Conservation (phyloP, 129 eudicot genomes). For the Tagetes erecta region DNA sequence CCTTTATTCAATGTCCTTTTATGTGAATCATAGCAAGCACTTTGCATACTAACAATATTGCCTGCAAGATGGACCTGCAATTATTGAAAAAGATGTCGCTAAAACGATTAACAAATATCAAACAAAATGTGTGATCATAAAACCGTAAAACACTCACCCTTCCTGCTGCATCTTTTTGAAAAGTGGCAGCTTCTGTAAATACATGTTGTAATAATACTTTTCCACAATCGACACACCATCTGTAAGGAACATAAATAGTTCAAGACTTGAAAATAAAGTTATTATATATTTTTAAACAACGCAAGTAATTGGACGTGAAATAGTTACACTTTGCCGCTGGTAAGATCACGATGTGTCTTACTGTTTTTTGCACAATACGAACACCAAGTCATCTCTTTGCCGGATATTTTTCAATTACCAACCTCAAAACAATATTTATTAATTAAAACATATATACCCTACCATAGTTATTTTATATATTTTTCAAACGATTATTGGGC, state of each 20-base stretch:
- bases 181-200: too few relatives aligned
- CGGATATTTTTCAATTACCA: neutral
- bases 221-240: too few relatives aligned
- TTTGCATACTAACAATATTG: slow-evolving; percentile 19
- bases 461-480: too few relatives aligned
- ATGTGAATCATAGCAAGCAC: slow-evolving; percentile 31
- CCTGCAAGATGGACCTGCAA: slow-evolving; percentile 36
- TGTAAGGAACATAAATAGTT: neutral
- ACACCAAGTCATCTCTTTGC: slow-evolving; percentile 33
- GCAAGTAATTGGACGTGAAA: neutral
- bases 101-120: too few relatives aligned
- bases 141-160: too few relatives aligned
- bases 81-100: neutral
- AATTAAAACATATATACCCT: too few relatives aligned
- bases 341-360: slow-evolving; percentile 30
- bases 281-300: neutral
- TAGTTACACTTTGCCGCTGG: slow-evolving; percentile 31
- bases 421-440: neutral
- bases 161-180: too few relatives aligned
- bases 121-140: too few relatives aligned
- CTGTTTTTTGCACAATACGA: slow-evolving; percentile 32
- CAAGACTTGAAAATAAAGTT: neutral
- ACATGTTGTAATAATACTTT: too few relatives aligned
- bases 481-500: too few relatives aligned
- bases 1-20: slow-evolving; percentile 39